Evolutionary conservation across 495 filamentous ascomycete species (phyloP), one percentile per base, ranked within the genome.

Genomic region (Penicillium arizonense): DNA sequence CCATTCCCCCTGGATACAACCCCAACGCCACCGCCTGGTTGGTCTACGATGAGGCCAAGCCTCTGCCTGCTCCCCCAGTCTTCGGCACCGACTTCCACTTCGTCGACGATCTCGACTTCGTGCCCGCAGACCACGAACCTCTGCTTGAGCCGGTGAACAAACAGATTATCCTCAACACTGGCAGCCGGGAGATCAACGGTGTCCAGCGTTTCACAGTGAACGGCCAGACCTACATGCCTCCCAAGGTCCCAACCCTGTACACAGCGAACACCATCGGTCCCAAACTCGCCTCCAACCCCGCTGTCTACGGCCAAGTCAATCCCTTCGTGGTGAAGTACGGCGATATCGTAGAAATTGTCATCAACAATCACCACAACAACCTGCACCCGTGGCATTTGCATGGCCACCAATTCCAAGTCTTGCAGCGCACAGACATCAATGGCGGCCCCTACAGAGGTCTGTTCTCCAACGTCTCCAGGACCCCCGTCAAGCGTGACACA

Each of bases 1-100:
- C 50, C 0, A 61, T 64, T 24, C 67, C 68, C 0, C 52, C 58
- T 2, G 60, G 42, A 55, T 79, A 53, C 56, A 88, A 92, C 61
- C 82, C 81, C 44, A 96, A 93, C 52, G 84, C 82, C 0, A 93
- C 90, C 0, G 87, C 86, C 7, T 93, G 87, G 86, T 77, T 96
- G 1, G 77, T 88, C 2, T 93, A 94, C 58, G 80, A 91, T 61
- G 70, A 80, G 3, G 50, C 64, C 1, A 80, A 82, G 39, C 71
- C 80, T 0, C 72, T 88, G 2, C 86, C 86, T 10, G 69, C 68
- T 0, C 75, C 89, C 14, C 72, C 75, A 2, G 49, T 73, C 0
- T 53, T 89, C n/a, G 67, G 82, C 39, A 36, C 34, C 8, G 70
- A 78, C 30, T 82, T 89, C 43, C 65, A 79, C 77, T 38, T 87